Percentiles rank a stretch among this genome's conserved stretches.
phyloP scores from a whole-genome alignment of 768 basidiomycete species.

The Leccinum pellstonianum region DNA sequence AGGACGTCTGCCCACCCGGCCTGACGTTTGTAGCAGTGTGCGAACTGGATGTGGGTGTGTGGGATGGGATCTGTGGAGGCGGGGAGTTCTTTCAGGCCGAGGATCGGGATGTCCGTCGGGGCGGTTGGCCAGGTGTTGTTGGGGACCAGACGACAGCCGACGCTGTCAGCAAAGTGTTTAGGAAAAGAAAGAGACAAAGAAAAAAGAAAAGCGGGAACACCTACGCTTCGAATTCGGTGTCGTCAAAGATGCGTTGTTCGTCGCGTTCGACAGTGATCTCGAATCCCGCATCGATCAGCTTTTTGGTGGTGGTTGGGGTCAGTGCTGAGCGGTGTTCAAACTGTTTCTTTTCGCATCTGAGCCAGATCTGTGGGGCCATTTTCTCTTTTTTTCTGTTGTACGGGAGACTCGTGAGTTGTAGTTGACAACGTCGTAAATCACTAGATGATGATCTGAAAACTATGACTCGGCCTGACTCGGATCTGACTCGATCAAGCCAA shows the following conservation, averaged over 20 bases:
- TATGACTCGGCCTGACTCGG: not conserved
- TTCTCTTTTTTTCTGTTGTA: not conserved
- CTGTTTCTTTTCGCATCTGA: constrained; percentile 95
- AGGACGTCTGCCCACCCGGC: constrained; percentile 89
- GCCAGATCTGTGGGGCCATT: constrained; percentile 66
- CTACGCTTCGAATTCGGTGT: constrained; percentile 89
- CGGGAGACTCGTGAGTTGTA: not conserved
- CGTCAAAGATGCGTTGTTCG: constrained; percentile 90
- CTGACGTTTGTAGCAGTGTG: constrained; percentile 96
- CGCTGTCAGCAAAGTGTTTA: constrained; percentile 35
- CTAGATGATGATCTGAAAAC: not conserved
- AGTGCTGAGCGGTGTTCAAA: constrained; percentile 92
- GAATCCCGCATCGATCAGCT: constrained; percentile 87
- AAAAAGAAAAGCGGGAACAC: constrained; percentile 29
- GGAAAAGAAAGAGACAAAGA: too few species aligned
- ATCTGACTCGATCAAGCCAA: not conserved
- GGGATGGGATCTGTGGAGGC: constrained; percentile 77
- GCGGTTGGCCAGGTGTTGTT: constrained; percentile 90
- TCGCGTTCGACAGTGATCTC: constrained; percentile 91
- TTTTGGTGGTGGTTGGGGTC: constrained; percentile 88
- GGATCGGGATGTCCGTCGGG: constrained; percentile 71
- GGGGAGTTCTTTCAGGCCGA: constrained; percentile 96
- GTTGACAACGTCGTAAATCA: not conserved
- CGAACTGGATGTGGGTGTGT: constrained; percentile 97
- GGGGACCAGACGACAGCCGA: constrained; percentile 83